Conservation (phyloP, 257 asterid species). For the Anisodus tanguticus region DNA sequence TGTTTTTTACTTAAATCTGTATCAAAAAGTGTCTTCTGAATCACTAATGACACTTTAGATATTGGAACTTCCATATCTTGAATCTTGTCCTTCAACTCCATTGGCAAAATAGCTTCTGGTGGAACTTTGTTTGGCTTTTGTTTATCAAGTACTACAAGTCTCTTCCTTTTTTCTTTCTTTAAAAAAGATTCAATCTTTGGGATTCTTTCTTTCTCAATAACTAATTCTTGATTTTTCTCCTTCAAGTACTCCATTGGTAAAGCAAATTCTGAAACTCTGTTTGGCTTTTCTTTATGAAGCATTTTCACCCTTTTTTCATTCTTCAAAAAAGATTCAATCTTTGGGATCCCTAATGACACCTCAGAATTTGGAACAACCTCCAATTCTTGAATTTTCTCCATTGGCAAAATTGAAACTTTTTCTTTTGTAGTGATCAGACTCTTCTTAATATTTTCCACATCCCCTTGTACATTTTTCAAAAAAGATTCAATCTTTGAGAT, state of each 20-base stretch:
- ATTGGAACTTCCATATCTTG: neutral
- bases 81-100: neutral
- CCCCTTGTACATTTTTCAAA: neutral
- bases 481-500: neutral
- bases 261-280: neutral
- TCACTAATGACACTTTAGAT: neutral
- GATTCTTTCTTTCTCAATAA: neutral
- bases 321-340: too few species aligned
- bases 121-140: neutral
- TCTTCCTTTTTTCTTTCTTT: neutral
- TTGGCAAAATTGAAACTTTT: too few species aligned
- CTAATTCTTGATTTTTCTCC: neutral
- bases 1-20: neutral
- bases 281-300: neutral
- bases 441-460: neutral
- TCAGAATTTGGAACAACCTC: too few species aligned
- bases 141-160: neutral
- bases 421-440: too few species aligned
- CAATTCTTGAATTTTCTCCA: too few species aligned
- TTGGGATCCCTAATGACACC: too few species aligned
- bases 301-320: neutral
- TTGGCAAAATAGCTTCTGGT: neutral
- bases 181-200: too few species aligned
- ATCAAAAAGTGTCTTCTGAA: neutral
- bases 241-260: neutral